Evolutionary conservation across 2,329 filamentous ascomycete genomes (phyloP), one percentile per base, ranked within the genome.

Genomic region (Pseudopithomyces chartarum): DNA sequence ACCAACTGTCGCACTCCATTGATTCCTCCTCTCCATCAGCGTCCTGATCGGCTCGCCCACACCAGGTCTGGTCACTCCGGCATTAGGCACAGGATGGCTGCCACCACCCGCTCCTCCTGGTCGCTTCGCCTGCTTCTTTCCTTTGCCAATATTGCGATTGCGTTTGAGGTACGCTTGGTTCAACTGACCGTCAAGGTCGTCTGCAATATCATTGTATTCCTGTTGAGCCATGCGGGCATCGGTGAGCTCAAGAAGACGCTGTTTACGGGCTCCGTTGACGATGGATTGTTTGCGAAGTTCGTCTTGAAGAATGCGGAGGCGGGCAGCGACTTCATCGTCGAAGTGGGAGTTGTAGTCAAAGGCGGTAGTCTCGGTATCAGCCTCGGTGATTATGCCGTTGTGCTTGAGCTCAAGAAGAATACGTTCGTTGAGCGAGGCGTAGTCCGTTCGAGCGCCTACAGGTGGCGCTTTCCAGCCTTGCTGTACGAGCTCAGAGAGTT

Each of bases 91-190:
- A 6, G 73, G 68, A 59, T 91, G 84, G 67, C 85, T 87, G 44
- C 89, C 89, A 58, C 88, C 90, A 22, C 89, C 88, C 1, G 89
- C 88, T 52, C 90, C 91, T 43, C 90, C 90, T 1, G 87, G 88
- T 4, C 89, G 82, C 73, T 96, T 94, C 29, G 82, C 82, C 55
- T 92, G 89, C 79, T 96, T 97, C 76, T 96, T 96, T 76, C 87
- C 92, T 80, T 98, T 96, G 74, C 93, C 91, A 78, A 98, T 89
- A 0, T 92, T 97, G 45, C 95, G 88, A 26, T 94, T 98, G 22
- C 95, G 90, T 80, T 99, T 99, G 43, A 96, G 87, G 71, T 98
- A 99, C 3, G 95, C 94, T 50, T 91, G 89, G 71, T 98, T 93
- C 40, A 98, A 92, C 73, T 98, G 95, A 40, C 88, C 87, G 80